Conservation (phyloP, 163 green algal genomes). For the Chlamydomonas reinhardtii region DNA sequence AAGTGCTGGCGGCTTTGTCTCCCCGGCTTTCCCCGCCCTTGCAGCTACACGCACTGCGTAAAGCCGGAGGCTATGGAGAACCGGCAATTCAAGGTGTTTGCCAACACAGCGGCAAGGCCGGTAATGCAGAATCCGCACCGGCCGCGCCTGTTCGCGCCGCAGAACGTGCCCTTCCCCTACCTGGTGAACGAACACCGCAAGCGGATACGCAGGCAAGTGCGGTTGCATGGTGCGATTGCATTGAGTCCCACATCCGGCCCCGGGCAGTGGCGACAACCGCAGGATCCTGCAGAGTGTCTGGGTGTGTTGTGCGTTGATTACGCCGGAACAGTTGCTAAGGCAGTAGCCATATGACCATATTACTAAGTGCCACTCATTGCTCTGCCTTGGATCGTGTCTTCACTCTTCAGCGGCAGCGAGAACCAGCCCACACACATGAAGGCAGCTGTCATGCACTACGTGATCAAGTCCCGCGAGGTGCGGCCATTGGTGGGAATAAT, state of each 20-base stretch:
- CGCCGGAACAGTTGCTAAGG: too few relatives aligned
- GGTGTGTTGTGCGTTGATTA: too few relatives aligned
- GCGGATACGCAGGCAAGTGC: not conserved
- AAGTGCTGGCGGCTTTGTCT: not conserved
- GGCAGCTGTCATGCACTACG: too few relatives aligned
- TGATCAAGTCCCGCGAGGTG: too few relatives aligned
- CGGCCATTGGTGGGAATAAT: too few relatives aligned
- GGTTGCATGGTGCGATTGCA: too few relatives aligned
- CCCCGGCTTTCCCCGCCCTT: not conserved
- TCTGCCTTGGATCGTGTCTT: not conserved
- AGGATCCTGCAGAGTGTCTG: too few relatives aligned
- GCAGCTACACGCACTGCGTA: not conserved
- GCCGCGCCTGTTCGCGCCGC: not conserved
- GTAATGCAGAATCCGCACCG: slow-evolving; percentile 53
- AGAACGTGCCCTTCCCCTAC: not conserved
- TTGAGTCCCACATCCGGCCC: too few relatives aligned
- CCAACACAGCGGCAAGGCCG: slow-evolving; percentile 38
- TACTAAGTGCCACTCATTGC: not conserved
- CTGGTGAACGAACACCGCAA: slow-evolving; percentile 31
- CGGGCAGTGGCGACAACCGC: too few relatives aligned
- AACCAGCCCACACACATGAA: too few relatives aligned
- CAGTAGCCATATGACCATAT: too few relatives aligned
- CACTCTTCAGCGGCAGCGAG: too few relatives aligned
- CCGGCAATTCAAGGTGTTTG: slow-evolving; percentile 56
- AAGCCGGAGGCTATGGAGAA: not conserved